Conservation (phyloP, 1,139 yeast genomes). For the Meyerozyma elateridarum region DNA sequence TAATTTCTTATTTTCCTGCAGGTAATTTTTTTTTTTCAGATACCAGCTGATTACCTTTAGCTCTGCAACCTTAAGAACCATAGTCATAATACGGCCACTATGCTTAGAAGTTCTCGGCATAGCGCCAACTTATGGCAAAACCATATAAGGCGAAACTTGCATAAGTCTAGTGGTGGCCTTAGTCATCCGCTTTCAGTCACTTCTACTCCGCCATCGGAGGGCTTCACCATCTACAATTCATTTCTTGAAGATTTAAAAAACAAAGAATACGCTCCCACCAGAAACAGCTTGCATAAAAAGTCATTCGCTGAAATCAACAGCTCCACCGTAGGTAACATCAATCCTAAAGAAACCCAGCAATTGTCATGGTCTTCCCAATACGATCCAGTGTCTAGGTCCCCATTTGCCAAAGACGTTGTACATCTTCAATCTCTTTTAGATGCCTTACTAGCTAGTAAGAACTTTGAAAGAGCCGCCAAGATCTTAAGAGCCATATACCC, state of each 20-base stretch:
- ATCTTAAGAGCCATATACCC: conserved; percentile 56
- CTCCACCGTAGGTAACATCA: conserved; percentile 12
- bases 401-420: conserved; percentile 52
- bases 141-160: background rate
- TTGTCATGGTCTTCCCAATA: conserved; percentile 37
- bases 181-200: background rate
- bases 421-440: conserved; percentile 76
- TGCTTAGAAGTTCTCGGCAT: no score
- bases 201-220: background rate
- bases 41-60: no score
- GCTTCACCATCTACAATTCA: conserved; percentile 9
- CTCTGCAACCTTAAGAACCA: no score
- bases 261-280: conserved; percentile 7
- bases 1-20: no score
- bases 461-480: conserved; percentile 67
- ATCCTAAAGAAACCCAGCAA: conserved; percentile 18
- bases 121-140: background rate
- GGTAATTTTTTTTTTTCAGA: conserved; percentile 3
- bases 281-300: conserved; percentile 15
- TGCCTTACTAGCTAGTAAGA: conserved; percentile 68
- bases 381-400: conserved; percentile 41
- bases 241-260: conserved; percentile 14
- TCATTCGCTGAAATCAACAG: conserved; percentile 21
- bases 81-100: no score
- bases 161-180: conserved; percentile 2